phyloP scores from a whole-genome alignment of 306 rosid genomes.

The Arachis hypogaea region DNA sequence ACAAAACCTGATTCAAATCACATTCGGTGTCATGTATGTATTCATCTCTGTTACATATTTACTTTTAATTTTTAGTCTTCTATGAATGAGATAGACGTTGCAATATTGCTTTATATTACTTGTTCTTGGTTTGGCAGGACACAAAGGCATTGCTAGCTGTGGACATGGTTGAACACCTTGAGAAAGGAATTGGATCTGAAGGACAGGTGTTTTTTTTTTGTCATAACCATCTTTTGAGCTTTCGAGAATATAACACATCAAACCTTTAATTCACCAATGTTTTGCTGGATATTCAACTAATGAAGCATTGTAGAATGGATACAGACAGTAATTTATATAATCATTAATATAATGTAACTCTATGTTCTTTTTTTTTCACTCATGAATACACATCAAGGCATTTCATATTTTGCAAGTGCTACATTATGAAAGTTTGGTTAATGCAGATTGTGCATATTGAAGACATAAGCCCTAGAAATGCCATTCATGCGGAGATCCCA shows the following conservation, averaged over 20 bases:
- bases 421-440: slow-evolving; percentile 38
- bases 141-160: slow-evolving; percentile 56
- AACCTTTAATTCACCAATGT: slow-evolving; percentile 11
- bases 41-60: slow-evolving; percentile 37
- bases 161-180: slow-evolving; percentile 91
- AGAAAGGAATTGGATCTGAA: slow-evolving; percentile 66
- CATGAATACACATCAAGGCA: slow-evolving; percentile 30
- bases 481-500: slow-evolving; percentile 63
- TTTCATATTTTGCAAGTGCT: slow-evolving; percentile 29
- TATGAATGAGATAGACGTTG: slow-evolving; percentile 1
- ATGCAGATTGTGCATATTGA: slow-evolving; percentile 85
- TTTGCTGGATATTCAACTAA: slow-evolving; percentile 29
- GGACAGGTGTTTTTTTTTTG: slow-evolving; percentile 66
- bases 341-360: slow-evolving; percentile 19
- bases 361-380: slow-evolving; percentile 15
- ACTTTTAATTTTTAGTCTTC: slow-evolving; percentile 14
- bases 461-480: slow-evolving; percentile 68
- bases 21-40: slow-evolving; percentile 62
- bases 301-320: slow-evolving; percentile 7
- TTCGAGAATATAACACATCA: slow-evolving; percentile 32
- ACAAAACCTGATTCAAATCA: slow-evolving; percentile 52
- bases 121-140: slow-evolving; percentile 54
- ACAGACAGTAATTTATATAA: slow-evolving; percentile 18
- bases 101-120: slow-evolving; percentile 5
- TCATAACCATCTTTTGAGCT: slow-evolving; percentile 1